phyloP scores from a whole-genome alignment of 2,329 filamentous ascomycete genomes.

The Alternaria conjuncta region DNA sequence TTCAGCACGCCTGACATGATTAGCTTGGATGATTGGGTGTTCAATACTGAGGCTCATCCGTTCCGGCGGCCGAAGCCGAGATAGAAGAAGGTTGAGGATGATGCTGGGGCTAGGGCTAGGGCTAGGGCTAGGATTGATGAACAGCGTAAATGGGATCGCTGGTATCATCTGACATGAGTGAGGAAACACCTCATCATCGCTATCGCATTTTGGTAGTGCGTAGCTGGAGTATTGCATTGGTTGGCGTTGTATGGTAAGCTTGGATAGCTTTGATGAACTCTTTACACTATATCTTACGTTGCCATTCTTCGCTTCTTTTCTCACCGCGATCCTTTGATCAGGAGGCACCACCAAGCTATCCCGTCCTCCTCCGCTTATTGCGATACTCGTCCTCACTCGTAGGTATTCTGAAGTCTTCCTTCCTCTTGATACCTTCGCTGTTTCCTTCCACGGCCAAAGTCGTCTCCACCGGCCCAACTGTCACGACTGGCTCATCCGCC shows the following conservation, averaged over 20 bases:
- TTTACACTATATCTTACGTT: neutral
- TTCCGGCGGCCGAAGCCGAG: conserved; percentile 44
- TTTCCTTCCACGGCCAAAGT: neutral
- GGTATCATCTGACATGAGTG: neutral
- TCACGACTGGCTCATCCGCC: neutral
- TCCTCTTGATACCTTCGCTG: neutral
- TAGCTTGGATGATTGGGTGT: conserved; percentile 56
- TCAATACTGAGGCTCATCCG: conserved; percentile 60
- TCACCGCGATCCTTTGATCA: neutral
- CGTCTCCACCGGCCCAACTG: neutral
- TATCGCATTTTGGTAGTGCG: neutral
- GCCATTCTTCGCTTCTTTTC: too few relatives aligned
- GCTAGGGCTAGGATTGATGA: neutral
- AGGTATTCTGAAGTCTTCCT: neutral
- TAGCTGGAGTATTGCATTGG: neutral
- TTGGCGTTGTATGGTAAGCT: neutral
- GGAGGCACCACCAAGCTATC: neutral
- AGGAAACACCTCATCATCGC: neutral
- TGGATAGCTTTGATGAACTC: neutral
- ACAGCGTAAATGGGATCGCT: neutral
- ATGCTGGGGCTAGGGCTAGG: neutral
- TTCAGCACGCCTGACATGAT: conserved; percentile 54
- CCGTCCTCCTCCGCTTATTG: conserved; percentile 3
- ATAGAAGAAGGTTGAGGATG: neutral
- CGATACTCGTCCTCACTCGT: conserved; percentile 1